Evolutionary conservation across 495 filamentous ascomycete genomes (phyloP), one percentile per base, ranked within the genome.

Genomic region (Penicillium robsamsonii): DNA sequence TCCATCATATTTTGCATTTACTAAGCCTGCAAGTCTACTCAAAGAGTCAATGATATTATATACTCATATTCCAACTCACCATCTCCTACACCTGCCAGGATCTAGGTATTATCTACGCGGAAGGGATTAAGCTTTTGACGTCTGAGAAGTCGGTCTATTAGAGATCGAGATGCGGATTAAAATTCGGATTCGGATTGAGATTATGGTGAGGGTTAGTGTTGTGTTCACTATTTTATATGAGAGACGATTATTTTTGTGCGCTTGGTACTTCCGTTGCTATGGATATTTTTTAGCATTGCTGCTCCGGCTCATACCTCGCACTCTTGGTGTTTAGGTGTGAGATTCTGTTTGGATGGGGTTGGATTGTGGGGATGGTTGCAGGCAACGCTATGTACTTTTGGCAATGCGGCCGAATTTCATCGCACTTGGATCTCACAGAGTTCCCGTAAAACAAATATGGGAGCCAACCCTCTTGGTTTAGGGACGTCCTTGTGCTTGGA

Each of bases 111-210:
- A 15, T 73, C 73, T 3, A 55, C 52, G 30, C 70, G 58, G n/a
- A 76, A 49, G 8, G 75, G 7, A 79, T 30, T 1, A 63, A 60
- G 57, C 61, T 66, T 56, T 79, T 79, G 0, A 65, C 65, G 13
- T 68, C 53, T 46, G 56, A 46, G 54, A 78, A 46, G 20, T 63
- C 44, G 15, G 77, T 33, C 70, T 74, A 79, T 22, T 37, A 30
- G 2, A 37, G 30, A 12, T 69, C 59, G 17, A 75, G 53, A 51
- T 76, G 70, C 42, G 12, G 12, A 13, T 8, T 45, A 13, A 4
- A 7, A 15, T 25, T n/a, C 15, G 18, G 22, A 13, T 22, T 12
- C 25, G 4, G 25, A 27, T 7, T 3, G 22, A 22, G 22, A 22
- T 22, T 22, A 22, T 22, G 22, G 22, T 22, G 22, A 22, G 22